Conservation (phyloP, 129 eudicot species). For the Dittrichia graveolens region DNA sequence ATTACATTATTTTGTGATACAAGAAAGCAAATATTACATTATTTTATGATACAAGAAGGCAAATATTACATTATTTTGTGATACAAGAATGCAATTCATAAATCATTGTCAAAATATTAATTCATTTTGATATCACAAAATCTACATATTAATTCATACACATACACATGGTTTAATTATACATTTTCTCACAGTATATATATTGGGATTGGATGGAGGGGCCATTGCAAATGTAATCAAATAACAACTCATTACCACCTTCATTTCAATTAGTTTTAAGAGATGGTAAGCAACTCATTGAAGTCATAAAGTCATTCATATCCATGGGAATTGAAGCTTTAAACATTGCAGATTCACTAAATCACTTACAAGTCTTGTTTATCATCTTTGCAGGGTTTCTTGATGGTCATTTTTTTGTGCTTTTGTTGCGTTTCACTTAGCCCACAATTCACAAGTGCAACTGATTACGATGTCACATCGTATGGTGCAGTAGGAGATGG, state of each 20-base stretch:
- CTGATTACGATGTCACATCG: constrained; percentile 32
- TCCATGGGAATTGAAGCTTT: no score
- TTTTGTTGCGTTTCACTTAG: constrained; percentile 17
- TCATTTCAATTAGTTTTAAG: not conserved
- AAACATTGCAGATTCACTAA: not conserved
- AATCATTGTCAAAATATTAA: no score
- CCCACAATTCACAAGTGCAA: constrained; percentile 18
- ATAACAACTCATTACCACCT: not conserved
- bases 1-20: no score
- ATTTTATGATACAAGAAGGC: no score
- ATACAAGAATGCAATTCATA: no score
- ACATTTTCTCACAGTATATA: not conserved
- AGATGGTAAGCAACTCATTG: no score
- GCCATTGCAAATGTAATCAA: not conserved
- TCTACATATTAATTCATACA: not conserved
- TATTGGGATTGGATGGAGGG: not conserved
- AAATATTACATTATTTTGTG: no score
- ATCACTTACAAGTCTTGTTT: not conserved
- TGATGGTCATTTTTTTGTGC: constrained; percentile 11
- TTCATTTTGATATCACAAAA: no score
- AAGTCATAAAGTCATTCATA: no score
- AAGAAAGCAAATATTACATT: no score
- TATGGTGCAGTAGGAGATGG: constrained; percentile 57
- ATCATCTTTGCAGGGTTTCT: constrained; percentile 19
- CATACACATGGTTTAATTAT: not conserved